These are phyloP conservation scores for Fraxinus paxiana DNA, from an alignment of 305 asterid species.

Conservation along the genomic window DNA sequence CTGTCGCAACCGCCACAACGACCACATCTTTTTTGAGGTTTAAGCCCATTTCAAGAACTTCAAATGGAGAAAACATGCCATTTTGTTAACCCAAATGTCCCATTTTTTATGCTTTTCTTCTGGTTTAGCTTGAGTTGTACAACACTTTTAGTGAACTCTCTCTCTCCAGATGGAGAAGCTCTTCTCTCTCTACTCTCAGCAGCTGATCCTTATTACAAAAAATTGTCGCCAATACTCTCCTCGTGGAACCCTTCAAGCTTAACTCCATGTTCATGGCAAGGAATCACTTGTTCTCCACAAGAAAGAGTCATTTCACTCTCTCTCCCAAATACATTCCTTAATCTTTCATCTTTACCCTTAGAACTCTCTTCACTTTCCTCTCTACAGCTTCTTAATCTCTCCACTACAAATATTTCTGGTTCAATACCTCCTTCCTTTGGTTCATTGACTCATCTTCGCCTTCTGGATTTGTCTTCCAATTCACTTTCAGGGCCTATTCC, in stretches of 20 bases:
- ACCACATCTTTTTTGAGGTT: neutral
- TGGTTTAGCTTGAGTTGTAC: conserved; percentile 15
- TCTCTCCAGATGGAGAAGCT: conserved; percentile 78
- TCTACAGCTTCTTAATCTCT: conserved; percentile 77
- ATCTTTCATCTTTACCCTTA: conserved; percentile 60
- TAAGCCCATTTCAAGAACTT: conserved; percentile 13
- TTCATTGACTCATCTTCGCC: conserved; percentile 53
- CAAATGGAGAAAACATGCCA: conserved; percentile 31
- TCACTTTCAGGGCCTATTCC: conserved; percentile 62
- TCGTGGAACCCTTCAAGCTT: conserved; percentile 66
- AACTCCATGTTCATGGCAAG: conserved; percentile 90
- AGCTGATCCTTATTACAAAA: conserved; percentile 47
- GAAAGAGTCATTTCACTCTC: conserved; percentile 76
- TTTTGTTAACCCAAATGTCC: conserved; percentile 11
- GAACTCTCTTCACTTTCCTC: conserved; percentile 66
- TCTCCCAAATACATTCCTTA: conserved; percentile 69
- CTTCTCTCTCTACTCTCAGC: conserved; percentile 67
- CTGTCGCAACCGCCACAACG: neutral
- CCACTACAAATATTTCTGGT: conserved; percentile 81
- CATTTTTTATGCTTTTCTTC: conserved; percentile 29
- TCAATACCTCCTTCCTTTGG: conserved; percentile 61
- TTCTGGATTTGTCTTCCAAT: conserved; percentile 70
- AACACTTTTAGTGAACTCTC: conserved; percentile 31
- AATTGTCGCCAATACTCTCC: conserved; percentile 58
- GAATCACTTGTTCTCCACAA: conserved; percentile 79